Conservation (phyloP, 2,329 filamentous ascomycete species). For the Myriosclerotinia scirpicola region DNA sequence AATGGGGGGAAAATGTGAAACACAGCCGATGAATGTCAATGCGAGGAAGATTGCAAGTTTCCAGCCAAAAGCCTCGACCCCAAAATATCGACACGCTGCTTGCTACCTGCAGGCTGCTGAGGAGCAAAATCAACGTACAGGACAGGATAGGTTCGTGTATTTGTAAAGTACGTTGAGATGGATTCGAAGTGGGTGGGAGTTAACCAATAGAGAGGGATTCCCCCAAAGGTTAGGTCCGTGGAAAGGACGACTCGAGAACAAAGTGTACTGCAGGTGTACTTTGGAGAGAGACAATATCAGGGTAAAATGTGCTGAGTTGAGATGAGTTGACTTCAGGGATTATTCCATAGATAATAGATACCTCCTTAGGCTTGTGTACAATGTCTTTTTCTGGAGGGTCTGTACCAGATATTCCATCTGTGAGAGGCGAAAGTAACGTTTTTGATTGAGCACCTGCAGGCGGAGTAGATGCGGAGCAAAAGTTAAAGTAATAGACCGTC, state of each 20-base stretch:
- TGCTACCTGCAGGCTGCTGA: constrained; percentile 29
- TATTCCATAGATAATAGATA: background rate
- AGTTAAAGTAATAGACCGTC: background rate
- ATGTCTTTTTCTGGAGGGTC: background rate
- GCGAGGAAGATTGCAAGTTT: constrained; percentile 31
- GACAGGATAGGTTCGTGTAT: constrained; percentile 19
- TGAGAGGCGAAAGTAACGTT: background rate
- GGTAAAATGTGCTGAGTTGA: background rate
- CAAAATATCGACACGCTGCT: constrained; percentile 36
- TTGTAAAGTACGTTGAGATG: constrained; percentile 11
- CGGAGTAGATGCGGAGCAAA: constrained; percentile 9
- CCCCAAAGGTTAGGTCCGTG: background rate
- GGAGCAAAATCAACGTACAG: constrained; percentile 19
- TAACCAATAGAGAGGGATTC: constrained; percentile 7
- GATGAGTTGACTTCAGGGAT: background rate
- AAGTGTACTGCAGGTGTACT: constrained; percentile 14
- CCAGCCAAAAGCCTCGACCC: constrained; percentile 25
- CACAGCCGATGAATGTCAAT: constrained; percentile 23
- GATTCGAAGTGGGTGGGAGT: constrained; percentile 5
- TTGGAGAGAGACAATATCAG: background rate
- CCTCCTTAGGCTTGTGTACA: background rate
- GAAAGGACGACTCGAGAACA: background rate
- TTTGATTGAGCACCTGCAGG: constrained; percentile 1
- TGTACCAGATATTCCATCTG: background rate
- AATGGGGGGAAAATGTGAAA: constrained; percentile 19